Evolutionary conservation across 805 yeast genomes (phyloP).

Genomic region (Candida krabiensis): DNA sequence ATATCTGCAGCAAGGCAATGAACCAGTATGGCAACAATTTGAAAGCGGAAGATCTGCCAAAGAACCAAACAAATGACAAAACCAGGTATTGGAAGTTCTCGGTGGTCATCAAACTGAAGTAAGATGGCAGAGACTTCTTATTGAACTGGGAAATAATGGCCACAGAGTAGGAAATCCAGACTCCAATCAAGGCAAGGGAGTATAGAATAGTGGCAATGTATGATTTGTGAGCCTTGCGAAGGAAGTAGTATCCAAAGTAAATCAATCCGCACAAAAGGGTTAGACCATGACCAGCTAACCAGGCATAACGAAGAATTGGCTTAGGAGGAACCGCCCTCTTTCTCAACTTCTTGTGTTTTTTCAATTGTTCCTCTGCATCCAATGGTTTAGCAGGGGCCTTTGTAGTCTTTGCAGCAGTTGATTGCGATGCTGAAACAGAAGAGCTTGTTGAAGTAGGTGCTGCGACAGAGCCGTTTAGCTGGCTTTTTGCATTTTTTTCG

Average conservation of each 20-base stretch:
- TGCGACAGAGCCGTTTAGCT: not conserved
- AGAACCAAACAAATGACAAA: slow-evolving; percentile 57
- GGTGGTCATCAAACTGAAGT: slow-evolving; percentile 63
- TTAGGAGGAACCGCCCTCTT: slow-evolving; percentile 34
- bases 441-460: not conserved
- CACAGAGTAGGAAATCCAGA: slow-evolving; percentile 49
- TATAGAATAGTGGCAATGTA: slow-evolving; percentile 53
- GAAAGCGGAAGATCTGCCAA: slow-evolving; percentile 63
- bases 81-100: slow-evolving; percentile 72
- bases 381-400: slow-evolving; percentile 4
- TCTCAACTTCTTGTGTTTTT: slow-evolving; percentile 34
- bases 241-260: slow-evolving; percentile 36
- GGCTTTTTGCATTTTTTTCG: not conserved
- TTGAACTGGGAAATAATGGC: slow-evolving; percentile 62
- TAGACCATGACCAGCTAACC: slow-evolving; percentile 58
- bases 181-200: slow-evolving; percentile 57
- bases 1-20: slow-evolving; percentile 58
- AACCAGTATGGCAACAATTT: slow-evolving; percentile 62
- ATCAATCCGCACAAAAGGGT: slow-evolving; percentile 45
- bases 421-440: not conserved
- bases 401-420: not conserved
- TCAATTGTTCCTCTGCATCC: slow-evolving; percentile 5
- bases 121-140: slow-evolving; percentile 54
- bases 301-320: slow-evolving; percentile 45
- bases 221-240: slow-evolving; percentile 36